Percentiles rank a stretch among this genome's conserved stretches.
Evolutionary conservation across 176 grass and related monocot species (phyloP).

Genomic region (Poa annua): DNA sequence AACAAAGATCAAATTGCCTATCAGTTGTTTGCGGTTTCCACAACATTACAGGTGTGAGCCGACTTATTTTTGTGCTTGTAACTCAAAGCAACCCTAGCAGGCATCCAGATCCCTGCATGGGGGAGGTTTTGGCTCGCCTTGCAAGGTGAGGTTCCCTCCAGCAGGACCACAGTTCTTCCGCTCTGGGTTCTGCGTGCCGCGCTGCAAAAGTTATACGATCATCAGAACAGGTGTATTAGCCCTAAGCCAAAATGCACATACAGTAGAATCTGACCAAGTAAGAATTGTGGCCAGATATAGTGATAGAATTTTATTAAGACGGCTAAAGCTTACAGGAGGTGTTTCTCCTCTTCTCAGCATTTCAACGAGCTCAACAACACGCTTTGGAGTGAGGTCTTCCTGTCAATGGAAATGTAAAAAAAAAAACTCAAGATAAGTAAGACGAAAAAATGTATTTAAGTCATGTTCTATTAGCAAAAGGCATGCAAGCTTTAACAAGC

Average conservation of each 20-base stretch:
- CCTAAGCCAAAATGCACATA: not conserved
- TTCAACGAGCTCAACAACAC: conserved; percentile 89
- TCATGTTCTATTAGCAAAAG: conserved; percentile 3
- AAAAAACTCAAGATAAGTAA: conserved; percentile 33
- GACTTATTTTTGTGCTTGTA: conserved; percentile 52
- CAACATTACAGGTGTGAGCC: conserved; percentile 19
- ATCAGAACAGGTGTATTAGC: not conserved
- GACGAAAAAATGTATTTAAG: not conserved
- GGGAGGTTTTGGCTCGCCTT: conserved; percentile 67
- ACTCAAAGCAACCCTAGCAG: conserved; percentile 60
- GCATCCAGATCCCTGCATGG: conserved; percentile 93
- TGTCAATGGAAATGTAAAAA: conserved; percentile 42
- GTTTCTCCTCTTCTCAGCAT: conserved; percentile 88
- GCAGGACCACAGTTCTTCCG: conserved; percentile 76
- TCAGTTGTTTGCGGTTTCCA: conserved; percentile 40
- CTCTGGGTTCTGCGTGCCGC: conserved; percentile 80
- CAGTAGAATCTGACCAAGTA: not conserved
- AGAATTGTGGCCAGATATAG: not conserved
- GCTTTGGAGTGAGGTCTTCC: conserved; percentile 89
- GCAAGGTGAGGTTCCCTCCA: conserved; percentile 83
- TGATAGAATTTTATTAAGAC: conserved; percentile 23
- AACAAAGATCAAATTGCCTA: conserved; percentile 29
- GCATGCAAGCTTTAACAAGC: not conserved
- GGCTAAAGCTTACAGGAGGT: conserved; percentile 67
- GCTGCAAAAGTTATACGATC: conserved; percentile 48